A percentile compares a stretch with the other conserved stretches of the same genome.
Conservation (phyloP, 768 basidiomycete genomes). For the Atractiella rhizophila region DNA sequence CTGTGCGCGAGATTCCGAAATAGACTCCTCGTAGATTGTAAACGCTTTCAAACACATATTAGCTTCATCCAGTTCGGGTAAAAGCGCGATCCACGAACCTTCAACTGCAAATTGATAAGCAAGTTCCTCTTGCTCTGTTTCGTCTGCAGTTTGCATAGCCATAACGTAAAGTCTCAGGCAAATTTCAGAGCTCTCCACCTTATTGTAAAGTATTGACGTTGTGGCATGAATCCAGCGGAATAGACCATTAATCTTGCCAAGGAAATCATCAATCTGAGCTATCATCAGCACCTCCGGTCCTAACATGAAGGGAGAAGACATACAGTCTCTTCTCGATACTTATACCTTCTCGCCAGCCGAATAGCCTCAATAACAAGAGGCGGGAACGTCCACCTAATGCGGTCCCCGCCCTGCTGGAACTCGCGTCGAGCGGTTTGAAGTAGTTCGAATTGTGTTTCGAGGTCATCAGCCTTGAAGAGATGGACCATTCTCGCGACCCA, state of each 20-base stretch:
- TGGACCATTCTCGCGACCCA: constrained; percentile 98
- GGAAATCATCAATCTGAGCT: not conserved
- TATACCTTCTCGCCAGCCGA: constrained; percentile 76
- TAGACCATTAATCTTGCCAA: not conserved
- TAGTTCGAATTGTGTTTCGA: constrained; percentile 78
- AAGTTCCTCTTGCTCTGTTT: constrained; percentile 82
- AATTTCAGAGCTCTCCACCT: constrained; percentile 59
- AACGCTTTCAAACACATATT: constrained; percentile 34
- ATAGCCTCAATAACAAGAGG: constrained; percentile 81
- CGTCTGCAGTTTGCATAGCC: constrained; percentile 80
- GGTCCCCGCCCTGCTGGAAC: constrained; percentile 72
- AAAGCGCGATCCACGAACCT: constrained; percentile 3
- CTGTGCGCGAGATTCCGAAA: constrained; percentile 84
- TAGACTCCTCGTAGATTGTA: constrained; percentile 89
- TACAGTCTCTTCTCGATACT: constrained; percentile 40
- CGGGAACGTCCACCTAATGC: constrained; percentile 91
- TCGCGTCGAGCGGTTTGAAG: constrained; percentile 72
- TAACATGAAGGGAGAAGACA: too few relatives aligned
- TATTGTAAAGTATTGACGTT: constrained; percentile 71
- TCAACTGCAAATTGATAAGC: constrained; percentile 95
- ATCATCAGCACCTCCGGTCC: too few relatives aligned
- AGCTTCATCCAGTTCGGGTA: not conserved
- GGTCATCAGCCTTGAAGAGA: constrained; percentile 62
- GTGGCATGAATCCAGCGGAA: constrained; percentile 20
- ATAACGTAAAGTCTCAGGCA: constrained; percentile 86